Evolutionary conservation across 805 yeast species (phyloP).

Genomic region (Cyberlindnera mycetangii): DNA sequence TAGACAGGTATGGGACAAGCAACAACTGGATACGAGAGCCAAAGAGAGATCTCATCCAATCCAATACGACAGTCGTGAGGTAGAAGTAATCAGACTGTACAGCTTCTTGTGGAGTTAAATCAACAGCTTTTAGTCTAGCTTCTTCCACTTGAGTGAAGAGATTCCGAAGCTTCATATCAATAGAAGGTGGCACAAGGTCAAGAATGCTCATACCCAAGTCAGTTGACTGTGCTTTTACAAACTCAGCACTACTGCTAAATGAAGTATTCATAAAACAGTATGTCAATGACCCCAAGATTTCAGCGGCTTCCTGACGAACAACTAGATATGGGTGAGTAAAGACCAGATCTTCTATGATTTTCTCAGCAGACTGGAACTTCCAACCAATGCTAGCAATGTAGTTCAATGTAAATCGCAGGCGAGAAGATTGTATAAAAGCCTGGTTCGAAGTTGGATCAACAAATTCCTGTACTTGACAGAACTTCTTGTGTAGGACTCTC

Average conservation of each 20-base stretch:
- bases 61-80: conserved; percentile 60
- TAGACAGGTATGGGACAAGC: conserved; percentile 48
- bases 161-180: conserved; percentile 36
- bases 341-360: conserved; percentile 39
- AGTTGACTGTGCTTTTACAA: conserved; percentile 34
- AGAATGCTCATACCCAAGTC: conserved; percentile 36
- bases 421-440: conserved; percentile 62
- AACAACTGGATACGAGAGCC: conserved; percentile 51
- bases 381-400: conserved; percentile 49
- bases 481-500: conserved; percentile 44
- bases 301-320: conserved; percentile 67
- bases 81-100: conserved; percentile 59
- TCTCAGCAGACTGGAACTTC: conserved; percentile 51
- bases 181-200: conserved; percentile 27
- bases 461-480: conserved; percentile 38
- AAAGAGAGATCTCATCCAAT: conserved; percentile 54
- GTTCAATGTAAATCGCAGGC: conserved; percentile 53
- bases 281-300: conserved; percentile 41
- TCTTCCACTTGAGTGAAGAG: conserved; percentile 44
- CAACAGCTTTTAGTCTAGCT: conserved; percentile 33
- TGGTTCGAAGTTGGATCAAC: conserved; percentile 55
- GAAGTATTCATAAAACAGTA: conserved; percentile 43
- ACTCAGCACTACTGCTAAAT: conserved; percentile 35
- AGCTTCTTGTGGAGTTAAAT: conserved; percentile 50
- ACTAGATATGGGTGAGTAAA: conserved; percentile 66